Conservation (phyloP, 768 basidiomycete species). For the Termitomyces sp. region DNA sequence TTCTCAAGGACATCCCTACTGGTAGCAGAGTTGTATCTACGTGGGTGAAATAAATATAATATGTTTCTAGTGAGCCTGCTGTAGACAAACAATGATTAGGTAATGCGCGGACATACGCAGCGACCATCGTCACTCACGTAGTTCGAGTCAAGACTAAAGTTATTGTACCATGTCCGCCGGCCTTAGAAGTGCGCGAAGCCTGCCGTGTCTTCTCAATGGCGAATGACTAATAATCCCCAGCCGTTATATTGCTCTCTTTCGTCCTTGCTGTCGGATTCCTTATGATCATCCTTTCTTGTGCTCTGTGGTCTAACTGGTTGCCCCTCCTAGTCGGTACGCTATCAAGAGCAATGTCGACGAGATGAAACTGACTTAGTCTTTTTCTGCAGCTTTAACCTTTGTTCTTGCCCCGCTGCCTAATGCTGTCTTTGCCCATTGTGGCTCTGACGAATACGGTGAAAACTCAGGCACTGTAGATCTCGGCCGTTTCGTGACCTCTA, state of each 20-base stretch:
- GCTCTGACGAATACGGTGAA: slow-evolving; percentile 82
- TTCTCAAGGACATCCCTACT: neutral
- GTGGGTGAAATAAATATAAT: neutral
- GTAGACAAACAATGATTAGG: neutral
- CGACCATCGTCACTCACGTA: neutral
- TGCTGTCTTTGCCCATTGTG: slow-evolving; percentile 89
- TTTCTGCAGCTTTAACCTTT: slow-evolving; percentile 71
- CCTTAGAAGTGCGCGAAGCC: slow-evolving; percentile 53
- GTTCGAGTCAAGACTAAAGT: neutral
- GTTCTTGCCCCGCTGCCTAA: slow-evolving; percentile 96
- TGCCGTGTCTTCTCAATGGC: neutral
- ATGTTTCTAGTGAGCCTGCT: too few relatives aligned
- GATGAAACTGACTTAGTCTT: neutral
- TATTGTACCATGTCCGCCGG: slow-evolving; percentile 53
- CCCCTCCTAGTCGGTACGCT: slow-evolving; percentile 90
- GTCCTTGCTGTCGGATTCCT: slow-evolving; percentile 97
- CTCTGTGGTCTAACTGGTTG: slow-evolving; percentile 94
- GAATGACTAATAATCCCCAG: slow-evolving; percentile 31
- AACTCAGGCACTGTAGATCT: slow-evolving; percentile 74
- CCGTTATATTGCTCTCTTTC: slow-evolving; percentile 94
- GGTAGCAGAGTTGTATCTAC: too few relatives aligned
- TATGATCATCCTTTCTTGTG: slow-evolving; percentile 95
- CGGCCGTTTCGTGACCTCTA: slow-evolving; percentile 89
- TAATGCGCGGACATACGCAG: slow-evolving; percentile 1
- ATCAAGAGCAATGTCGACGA: neutral